Percentiles rank a stretch among this genome's conserved stretches.
Conservation (phyloP, 2,329 filamentous ascomycete species). For the Didymella arachidicola region DNA sequence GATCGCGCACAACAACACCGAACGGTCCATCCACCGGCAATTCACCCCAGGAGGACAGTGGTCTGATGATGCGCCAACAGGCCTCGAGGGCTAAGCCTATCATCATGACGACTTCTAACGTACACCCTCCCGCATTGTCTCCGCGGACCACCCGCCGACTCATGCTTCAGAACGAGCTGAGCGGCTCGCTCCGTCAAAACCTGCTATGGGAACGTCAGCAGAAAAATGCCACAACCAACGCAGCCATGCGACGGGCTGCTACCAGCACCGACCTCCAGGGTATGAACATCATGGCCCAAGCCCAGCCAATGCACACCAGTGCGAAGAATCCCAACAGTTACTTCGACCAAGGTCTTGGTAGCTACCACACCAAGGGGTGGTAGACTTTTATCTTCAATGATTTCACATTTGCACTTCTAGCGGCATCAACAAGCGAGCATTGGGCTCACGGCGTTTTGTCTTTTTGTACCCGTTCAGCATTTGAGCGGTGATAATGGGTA, state of each 20-base stretch:
- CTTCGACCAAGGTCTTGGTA: conserved; percentile 77
- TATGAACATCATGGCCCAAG: conserved; percentile 75
- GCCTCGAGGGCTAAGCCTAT: conserved; percentile 82
- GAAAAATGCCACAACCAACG: conserved; percentile 87
- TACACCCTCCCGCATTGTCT: conserved; percentile 79
- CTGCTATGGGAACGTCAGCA: conserved; percentile 96
- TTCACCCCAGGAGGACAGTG: conserved; percentile 60
- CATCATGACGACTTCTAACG: conserved; percentile 72
- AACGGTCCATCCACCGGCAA: conserved; percentile 71
- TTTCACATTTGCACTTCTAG: conserved; percentile 45
- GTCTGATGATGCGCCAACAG: conserved; percentile 66
- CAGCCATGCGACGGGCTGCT: conserved; percentile 66
- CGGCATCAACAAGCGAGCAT: conserved; percentile 48
- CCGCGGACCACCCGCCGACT: conserved; percentile 91
- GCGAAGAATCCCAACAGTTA: conserved; percentile 74
- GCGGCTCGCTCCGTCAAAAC: conserved; percentile 88
- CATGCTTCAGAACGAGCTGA: conserved; percentile 95
- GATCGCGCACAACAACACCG: conserved; percentile 71
- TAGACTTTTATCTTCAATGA: conserved; percentile 53
- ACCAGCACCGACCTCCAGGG: conserved; percentile 85
- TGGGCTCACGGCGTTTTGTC: conserved; percentile 43
- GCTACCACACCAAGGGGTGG: conserved; percentile 88
- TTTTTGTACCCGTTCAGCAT: conserved; percentile 24
- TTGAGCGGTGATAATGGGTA: conserved; percentile 38
- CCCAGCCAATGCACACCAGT: conserved; percentile 53